Evolutionary conservation across 2,329 filamentous ascomycete genomes (phyloP).

Genomic region (Apiospora malaysiana): DNA sequence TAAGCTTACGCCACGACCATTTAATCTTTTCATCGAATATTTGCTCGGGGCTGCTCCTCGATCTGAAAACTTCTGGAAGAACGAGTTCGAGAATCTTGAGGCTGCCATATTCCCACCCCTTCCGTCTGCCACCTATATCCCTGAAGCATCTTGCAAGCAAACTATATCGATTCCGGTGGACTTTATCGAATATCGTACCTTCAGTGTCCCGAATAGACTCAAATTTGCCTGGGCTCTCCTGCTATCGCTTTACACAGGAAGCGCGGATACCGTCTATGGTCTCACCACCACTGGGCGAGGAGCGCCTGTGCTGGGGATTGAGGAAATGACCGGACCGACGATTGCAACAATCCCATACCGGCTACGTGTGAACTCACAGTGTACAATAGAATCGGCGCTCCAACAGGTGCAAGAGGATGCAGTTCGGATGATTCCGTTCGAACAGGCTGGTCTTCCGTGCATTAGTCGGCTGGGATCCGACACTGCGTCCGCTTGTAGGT

Average conservation of each 20-base stretch:
- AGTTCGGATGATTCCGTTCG: not conserved
- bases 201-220: too few relatives aligned
- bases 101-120: too few relatives aligned
- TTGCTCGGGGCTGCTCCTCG: too few relatives aligned
- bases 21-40: too few relatives aligned
- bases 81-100: too few relatives aligned
- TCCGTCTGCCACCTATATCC: too few relatives aligned
- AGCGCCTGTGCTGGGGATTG: conserved; percentile 27
- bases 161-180: too few relatives aligned
- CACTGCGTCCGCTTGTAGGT: not conserved
- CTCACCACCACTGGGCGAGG: conserved; percentile 46
- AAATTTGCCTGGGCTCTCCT: conserved; percentile 45
- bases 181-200: too few relatives aligned
- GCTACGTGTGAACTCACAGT: conserved; percentile 37
- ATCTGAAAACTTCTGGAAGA: too few relatives aligned
- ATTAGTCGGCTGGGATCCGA: not conserved
- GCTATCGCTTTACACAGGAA: conserved; percentile 41
- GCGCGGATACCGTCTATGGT: conserved; percentile 48
- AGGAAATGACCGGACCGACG: conserved; percentile 34
- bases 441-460: conserved; percentile 12
- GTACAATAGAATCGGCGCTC: conserved; percentile 33
- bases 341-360: conserved; percentile 49
- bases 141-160: too few relatives aligned
- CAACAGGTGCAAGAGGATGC: conserved; percentile 31
- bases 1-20: too few relatives aligned